Percentiles rank a stretch among this genome's conserved stretches.
Conservation (phyloP, 768 basidiomycete genomes). For the Leucocoprinus sp. region DNA sequence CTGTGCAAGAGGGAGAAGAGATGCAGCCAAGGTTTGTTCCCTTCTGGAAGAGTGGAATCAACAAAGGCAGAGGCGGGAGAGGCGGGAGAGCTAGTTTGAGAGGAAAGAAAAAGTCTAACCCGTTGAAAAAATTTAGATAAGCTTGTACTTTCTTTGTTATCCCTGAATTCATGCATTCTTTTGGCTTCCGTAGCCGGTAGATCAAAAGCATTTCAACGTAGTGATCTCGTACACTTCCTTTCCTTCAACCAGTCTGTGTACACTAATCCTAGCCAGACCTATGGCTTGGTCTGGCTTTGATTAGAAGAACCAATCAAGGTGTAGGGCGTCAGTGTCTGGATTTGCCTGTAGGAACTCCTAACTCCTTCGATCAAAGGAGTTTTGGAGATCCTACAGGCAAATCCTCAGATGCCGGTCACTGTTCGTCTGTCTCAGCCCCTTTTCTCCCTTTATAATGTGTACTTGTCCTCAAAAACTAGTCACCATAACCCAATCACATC, state of each 20-base stretch:
- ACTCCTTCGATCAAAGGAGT: too few species aligned
- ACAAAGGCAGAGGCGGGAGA: conserved; percentile 48
- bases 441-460: neutral
- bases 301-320: too few species aligned
- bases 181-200: neutral
- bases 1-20: conserved; percentile 37
- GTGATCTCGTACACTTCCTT: too few species aligned
- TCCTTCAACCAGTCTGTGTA: too few species aligned
- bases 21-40: conserved; percentile 49
- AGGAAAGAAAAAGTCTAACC: conserved; percentile 72
- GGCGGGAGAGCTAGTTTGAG: conserved; percentile 40
- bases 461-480: neutral
- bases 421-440: neutral
- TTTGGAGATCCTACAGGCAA: neutral
- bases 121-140: conserved; percentile 61
- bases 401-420: neutral
- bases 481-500: neutral
- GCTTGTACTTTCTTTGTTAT: conserved; percentile 1
- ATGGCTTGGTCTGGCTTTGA: too few species aligned
- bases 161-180: neutral
- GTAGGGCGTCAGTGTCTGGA: too few species aligned
- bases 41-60: conserved; percentile 61
- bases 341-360: too few species aligned
- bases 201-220: too few species aligned
- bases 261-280: too few species aligned